Evolutionary conservation across 139 green algal genomes (phyloP), one percentile per base, ranked within the genome.

Genomic region (Zygnema circumcarinatum): DNA sequence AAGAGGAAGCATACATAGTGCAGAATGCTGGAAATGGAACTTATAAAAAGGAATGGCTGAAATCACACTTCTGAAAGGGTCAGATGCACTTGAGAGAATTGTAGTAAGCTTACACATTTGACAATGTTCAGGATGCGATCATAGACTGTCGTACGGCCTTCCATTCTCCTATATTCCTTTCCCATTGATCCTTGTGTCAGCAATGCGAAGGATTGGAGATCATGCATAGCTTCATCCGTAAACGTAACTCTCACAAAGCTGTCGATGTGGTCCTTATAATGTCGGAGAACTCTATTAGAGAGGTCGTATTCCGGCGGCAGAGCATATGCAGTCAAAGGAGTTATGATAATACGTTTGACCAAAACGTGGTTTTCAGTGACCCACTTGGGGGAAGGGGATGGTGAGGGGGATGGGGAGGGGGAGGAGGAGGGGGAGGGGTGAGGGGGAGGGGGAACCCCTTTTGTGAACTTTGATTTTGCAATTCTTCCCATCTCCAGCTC

Each of bases 201-300:
- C 0, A 84, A 62, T 3, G 40, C 76, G 22, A n/a, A 84, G 20
- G 76, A 84, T 29, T 22, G 2, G 22, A 84, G 39, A 21, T 73
- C 21, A 20, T 82, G 22, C 32, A 25, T 22, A 1, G 7, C 53
- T 73, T 87, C 81, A 32, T 87, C 81, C 31, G 22, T 47, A 82
- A 87, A 87, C 1, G 73, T 86, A 31, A 87, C 81, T 38, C 81
- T 68, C 36, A 87, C 31, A 54, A 87, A 87, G 33, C 69, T 32
- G 20, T 87, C 38, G 0, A 38, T 33, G 11, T 35, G 25, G 2
- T 36, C 21, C 32, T 36, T 38, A 42, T 74, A 87, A 52, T 87
- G 35, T 73, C 38, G 0, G 25, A 84, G 29, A 22, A 87, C 81
- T 16, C 81, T 32, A 38, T 87, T 87, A 0, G 81, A 36, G 11